These are phyloP conservation scores for Amaranthus hypochondriacus DNA, from an alignment of 148 eudicot species.

Conservation along the genomic window DNA sequence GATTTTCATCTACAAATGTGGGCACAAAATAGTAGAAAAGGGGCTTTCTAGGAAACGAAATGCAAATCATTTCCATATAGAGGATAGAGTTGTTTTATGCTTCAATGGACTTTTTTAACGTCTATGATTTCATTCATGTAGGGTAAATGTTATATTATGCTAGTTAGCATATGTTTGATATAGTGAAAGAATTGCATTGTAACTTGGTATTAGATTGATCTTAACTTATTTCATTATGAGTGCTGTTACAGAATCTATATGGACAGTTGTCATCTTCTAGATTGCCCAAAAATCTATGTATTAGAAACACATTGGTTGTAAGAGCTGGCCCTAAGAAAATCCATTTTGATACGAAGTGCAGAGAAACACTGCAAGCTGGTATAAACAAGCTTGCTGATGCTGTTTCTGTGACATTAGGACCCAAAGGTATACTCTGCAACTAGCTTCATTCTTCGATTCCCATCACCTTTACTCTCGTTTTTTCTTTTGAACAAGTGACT, in stretches of 20 bases:
- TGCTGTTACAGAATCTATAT: constrained; percentile 28
- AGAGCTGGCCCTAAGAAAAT: constrained; percentile 85
- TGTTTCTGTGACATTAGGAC: constrained; percentile 93
- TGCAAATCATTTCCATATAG: background rate
- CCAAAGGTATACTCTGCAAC: constrained; percentile 54
- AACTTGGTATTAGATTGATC: background rate
- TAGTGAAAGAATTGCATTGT: background rate
- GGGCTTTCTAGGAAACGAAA: background rate
- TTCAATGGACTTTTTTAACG: background rate
- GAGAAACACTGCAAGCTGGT: constrained; percentile 67
- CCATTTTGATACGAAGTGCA: constrained; percentile 63
- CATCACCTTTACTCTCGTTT: constrained; percentile 7
- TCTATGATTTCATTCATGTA: constrained; percentile 1
- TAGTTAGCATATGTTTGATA: background rate
- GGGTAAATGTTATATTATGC: background rate
- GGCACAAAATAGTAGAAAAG: too few species aligned
- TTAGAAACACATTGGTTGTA: constrained; percentile 33
- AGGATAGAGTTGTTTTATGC: background rate
- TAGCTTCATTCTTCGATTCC: background rate
- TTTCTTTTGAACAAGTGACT: background rate
- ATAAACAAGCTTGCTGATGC: constrained; percentile 91
- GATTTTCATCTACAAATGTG: too few species aligned
- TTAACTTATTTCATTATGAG: constrained; percentile 3
- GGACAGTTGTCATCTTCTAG: constrained; percentile 20
- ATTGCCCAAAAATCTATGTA: constrained; percentile 21